Evolutionary conservation across 257 asterid genomes (phyloP).

Genomic region (Lycium barbarum): DNA sequence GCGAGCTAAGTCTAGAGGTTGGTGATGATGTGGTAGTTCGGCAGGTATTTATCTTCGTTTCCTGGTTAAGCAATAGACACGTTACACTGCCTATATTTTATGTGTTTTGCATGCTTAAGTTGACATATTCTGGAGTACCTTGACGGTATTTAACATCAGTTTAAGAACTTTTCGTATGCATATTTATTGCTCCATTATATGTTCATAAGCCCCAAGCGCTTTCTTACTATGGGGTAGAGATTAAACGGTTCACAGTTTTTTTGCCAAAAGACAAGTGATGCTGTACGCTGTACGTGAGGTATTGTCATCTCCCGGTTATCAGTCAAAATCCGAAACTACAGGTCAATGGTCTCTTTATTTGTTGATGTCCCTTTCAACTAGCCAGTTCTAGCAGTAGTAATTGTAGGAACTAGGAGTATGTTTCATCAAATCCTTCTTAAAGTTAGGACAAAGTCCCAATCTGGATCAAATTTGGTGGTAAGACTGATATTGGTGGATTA

Average conservation of each 20-base stretch:
- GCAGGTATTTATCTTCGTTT: constrained; percentile 56
- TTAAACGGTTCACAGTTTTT: neutral
- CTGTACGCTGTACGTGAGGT: neutral
- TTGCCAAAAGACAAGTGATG: neutral
- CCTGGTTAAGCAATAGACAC: constrained; percentile 5
- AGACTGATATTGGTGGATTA: neutral
- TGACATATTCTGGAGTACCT: neutral
- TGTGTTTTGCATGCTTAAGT: neutral
- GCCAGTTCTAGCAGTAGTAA: neutral
- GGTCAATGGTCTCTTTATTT: neutral
- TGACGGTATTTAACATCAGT: neutral
- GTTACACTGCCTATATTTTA: neutral
- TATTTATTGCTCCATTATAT: neutral
- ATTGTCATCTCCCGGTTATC: neutral
- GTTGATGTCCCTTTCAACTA: neutral
- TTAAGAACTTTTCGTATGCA: neutral
- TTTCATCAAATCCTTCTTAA: neutral
- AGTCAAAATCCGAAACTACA: neutral
- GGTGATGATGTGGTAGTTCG: constrained; percentile 81
- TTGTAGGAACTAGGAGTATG: neutral
- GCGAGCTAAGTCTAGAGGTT: constrained; percentile 76
- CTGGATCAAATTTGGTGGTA: neutral
- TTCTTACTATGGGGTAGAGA: neutral
- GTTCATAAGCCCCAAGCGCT: neutral
- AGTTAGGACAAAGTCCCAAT: neutral